phyloP scores from a whole-genome alignment of 805 yeast species.

The Starmerella stigmatis region DNA sequence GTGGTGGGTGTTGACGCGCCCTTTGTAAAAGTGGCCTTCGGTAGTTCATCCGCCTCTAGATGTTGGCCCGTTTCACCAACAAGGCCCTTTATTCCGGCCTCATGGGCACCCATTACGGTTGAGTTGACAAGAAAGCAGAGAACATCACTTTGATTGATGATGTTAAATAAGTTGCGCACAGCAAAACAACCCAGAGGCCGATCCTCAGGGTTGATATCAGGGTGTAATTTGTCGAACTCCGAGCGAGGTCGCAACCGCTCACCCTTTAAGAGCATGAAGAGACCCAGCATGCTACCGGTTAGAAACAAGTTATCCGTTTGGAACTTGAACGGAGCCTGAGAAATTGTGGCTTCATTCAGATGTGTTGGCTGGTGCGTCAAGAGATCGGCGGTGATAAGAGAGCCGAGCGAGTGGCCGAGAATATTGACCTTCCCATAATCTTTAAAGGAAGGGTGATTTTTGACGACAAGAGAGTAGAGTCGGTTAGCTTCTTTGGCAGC shows the following conservation, averaged over 20 bases:
- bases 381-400: constrained; percentile 71
- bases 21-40: neutral
- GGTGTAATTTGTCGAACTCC: constrained; percentile 8
- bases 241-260: constrained; percentile 13
- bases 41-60: constrained; percentile 26
- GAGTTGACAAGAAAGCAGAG: constrained; percentile 85
- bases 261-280: constrained; percentile 22
- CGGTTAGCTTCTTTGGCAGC: constrained; percentile 64
- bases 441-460: constrained; percentile 58
- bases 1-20: neutral
- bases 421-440: constrained; percentile 43
- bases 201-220: neutral
- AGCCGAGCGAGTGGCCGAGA: constrained; percentile 81
- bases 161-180: constrained; percentile 62
- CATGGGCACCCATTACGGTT: constrained; percentile 39
- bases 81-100: neutral
- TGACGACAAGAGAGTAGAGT: constrained; percentile 49
- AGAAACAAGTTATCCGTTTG: constrained; percentile 59
- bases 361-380: constrained; percentile 37
- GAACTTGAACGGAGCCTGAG: constrained; percentile 44
- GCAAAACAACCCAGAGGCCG: constrained; percentile 43
- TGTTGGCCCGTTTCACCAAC: constrained; percentile 20
- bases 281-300: constrained; percentile 25
- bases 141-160: constrained; percentile 86
- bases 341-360: constrained; percentile 22